These are phyloP conservation scores for Macrophomina phaseolina DNA, from an alignment of 2,329 filamentous ascomycete genomes.

Conservation along the genomic window DNA sequence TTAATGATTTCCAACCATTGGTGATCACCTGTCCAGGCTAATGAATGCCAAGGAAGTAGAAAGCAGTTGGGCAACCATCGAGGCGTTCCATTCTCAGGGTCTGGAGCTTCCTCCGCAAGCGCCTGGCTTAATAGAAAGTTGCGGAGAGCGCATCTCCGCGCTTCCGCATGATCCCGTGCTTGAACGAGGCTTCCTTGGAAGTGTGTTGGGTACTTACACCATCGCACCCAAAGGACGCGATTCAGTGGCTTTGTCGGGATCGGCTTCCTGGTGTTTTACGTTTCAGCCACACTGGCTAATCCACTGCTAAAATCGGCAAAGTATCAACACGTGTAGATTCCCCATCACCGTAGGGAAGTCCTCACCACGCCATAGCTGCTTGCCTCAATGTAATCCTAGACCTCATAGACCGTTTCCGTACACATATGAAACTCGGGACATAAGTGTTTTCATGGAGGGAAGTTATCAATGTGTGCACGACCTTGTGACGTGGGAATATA, in stretches of 20 bases:
- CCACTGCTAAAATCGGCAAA: background rate
- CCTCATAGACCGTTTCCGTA: background rate
- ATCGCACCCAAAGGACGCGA: background rate
- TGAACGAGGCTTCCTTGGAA: background rate
- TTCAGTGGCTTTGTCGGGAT: background rate
- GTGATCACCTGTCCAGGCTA: background rate
- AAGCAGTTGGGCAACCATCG: background rate
- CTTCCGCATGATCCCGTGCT: background rate
- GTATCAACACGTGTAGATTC: background rate
- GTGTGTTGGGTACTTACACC: background rate
- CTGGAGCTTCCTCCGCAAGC: background rate
- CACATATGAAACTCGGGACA: background rate
- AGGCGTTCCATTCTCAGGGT: background rate
- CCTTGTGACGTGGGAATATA: background rate
- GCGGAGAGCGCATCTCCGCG: background rate
- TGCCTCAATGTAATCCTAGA: background rate
- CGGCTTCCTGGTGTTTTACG: background rate
- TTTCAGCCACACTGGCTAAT: slow-evolving; percentile 12
- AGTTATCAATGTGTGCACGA: background rate
- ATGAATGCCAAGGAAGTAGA: background rate
- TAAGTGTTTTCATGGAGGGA: too few relatives aligned
- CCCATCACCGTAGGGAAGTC: background rate
- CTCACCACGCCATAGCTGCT: background rate
- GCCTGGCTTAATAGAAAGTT: background rate
- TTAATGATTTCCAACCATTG: background rate